Evolutionary conservation across 768 basidiomycete genomes (phyloP).

Genomic region (Leccinum variicolor): DNA sequence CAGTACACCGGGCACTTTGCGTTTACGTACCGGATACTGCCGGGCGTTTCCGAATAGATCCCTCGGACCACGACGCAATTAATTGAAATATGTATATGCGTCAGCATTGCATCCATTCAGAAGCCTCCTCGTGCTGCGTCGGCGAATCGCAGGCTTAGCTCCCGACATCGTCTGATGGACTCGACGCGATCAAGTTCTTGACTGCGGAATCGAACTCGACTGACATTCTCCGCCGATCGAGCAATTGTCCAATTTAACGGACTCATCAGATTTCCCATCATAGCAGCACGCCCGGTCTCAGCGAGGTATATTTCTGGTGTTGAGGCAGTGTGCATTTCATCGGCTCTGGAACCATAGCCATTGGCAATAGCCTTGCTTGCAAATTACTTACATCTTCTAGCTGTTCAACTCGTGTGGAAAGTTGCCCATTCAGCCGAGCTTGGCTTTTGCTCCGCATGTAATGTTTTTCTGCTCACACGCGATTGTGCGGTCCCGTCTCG

Average conservation of each 20-base stretch:
- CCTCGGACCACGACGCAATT: background rate
- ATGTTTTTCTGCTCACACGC: background rate
- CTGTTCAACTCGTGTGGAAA: background rate
- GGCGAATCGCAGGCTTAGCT: background rate
- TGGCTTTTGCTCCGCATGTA: background rate
- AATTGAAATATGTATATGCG: background rate
- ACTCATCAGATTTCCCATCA: background rate
- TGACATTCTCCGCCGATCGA: conserved; percentile 13
- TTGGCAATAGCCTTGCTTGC: background rate
- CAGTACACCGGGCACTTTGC: background rate
- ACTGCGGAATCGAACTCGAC: background rate
- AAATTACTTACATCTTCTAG: background rate
- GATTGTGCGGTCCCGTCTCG: conserved; percentile 15
- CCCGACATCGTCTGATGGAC: background rate
- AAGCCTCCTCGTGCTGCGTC: background rate
- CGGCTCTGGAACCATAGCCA: background rate
- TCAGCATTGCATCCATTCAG: too few species aligned
- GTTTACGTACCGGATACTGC: background rate
- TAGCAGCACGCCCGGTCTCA: background rate
- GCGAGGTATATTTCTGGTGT: background rate
- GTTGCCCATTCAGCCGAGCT: background rate
- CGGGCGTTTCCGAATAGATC: background rate
- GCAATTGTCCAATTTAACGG: background rate
- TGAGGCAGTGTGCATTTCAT: background rate
- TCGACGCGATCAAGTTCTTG: conserved; percentile 8